A percentile compares a stretch with the other conserved stretches of the same genome.
Evolutionary conservation across 2,329 filamentous ascomycete species (phyloP).

Genomic region (Ophiostoma angusticollis): DNA sequence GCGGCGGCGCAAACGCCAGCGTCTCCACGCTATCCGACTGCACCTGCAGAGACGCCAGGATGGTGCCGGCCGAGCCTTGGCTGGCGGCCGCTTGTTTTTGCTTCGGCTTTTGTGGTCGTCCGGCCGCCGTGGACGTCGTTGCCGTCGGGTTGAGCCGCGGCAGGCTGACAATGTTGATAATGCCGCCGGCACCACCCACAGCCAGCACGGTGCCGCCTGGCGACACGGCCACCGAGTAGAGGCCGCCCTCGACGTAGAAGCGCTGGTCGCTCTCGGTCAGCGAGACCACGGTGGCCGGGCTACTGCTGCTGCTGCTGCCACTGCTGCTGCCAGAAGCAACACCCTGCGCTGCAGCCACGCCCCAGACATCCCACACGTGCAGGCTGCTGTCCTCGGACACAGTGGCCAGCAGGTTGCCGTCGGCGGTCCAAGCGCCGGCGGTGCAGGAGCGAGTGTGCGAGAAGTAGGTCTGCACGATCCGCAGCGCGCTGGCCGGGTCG

Average conservation of each 20-base stretch:
- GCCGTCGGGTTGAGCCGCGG: constrained; percentile 49
- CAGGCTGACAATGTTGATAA: constrained; percentile 73
- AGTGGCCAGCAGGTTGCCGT: constrained; percentile 75
- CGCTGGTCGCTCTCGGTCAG: constrained; percentile 74
- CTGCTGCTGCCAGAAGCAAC: too few species aligned
- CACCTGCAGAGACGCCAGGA: constrained; percentile 71
- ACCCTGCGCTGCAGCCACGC: constrained; percentile 52
- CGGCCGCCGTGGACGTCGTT: constrained; percentile 5
- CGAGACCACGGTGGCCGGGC: constrained; percentile 54
- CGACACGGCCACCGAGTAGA: constrained; percentile 78
- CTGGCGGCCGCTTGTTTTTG: constrained; percentile 2
- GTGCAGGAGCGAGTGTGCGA: constrained; percentile 78
- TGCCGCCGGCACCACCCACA: constrained; percentile 75
- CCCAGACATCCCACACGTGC: constrained; percentile 88
- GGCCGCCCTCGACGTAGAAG: constrained; percentile 80
- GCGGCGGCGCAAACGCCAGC: constrained; percentile 46
- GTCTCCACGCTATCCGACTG: constrained; percentile 70
- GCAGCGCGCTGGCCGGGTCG: constrained; percentile 48
- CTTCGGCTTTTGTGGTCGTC: constrained; percentile 1
- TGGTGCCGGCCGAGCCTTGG: constrained; percentile 36
- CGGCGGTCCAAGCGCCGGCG: constrained; percentile 79
- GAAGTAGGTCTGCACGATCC: constrained; percentile 85
- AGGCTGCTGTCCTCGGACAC: constrained; percentile 80
- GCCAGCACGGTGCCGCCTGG: constrained; percentile 69
- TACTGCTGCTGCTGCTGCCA: too few species aligned